These are phyloP conservation scores for Coccomyxa sp. DNA, from an alignment of 139 green algal species.

Conservation along the genomic window DNA sequence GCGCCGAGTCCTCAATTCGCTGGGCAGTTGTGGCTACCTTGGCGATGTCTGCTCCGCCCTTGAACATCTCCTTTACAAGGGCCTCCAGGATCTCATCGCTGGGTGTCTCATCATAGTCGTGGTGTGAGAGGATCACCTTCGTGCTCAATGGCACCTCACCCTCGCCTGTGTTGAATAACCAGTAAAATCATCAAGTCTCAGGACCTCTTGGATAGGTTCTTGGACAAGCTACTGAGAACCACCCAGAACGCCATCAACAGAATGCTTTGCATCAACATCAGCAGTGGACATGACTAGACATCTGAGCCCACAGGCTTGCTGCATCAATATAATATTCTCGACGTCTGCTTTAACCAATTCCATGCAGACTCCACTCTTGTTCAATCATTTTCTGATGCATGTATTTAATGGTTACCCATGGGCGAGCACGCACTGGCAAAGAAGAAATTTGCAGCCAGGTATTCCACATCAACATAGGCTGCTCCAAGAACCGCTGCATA, in stretches of 20 bases:
- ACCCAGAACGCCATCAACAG: not conserved
- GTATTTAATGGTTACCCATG: too few species aligned
- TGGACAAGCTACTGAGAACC: too few species aligned
- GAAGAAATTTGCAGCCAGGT: conserved; percentile 68
- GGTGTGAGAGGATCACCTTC: conserved; percentile 88
- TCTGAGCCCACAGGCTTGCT: too few species aligned
- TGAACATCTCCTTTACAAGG: conserved; percentile 52
- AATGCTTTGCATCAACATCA: too few species aligned
- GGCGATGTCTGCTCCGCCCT: conserved; percentile 76
- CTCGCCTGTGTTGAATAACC: conserved; percentile 17
- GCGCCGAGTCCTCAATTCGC: conserved; percentile 69
- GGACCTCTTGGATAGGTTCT: too few species aligned
- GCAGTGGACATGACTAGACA: too few species aligned
- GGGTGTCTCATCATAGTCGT: conserved; percentile 87
- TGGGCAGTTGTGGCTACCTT: conserved; percentile 90
- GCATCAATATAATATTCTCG: too few species aligned
- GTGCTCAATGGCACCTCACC: conserved; percentile 48
- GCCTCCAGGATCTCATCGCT: conserved; percentile 50
- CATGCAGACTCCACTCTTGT: too few species aligned
- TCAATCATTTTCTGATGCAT: too few species aligned
- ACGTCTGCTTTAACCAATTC: too few species aligned
- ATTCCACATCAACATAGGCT: conserved; percentile 90
- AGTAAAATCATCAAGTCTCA: too few species aligned
- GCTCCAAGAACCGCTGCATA: conserved; percentile 66
- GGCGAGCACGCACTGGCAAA: conserved; percentile 42